Evolutionary conservation across 257 asterid genomes (phyloP), one percentile per base, ranked within the genome.

Genomic region (Fraxinus americana): DNA sequence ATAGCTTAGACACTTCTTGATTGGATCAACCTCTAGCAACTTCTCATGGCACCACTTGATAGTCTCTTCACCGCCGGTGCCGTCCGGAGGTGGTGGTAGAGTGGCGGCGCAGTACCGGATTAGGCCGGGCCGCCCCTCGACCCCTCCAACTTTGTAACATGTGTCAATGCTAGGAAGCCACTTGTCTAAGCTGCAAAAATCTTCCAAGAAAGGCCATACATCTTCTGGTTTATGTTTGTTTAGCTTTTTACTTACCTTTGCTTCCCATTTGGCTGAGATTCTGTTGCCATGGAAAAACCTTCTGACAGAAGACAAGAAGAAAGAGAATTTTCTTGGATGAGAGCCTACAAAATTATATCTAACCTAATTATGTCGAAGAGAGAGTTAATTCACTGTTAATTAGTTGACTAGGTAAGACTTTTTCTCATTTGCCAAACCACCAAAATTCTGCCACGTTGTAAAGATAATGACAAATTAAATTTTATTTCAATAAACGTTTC

Each of bases 161-260:
- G 93, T 82, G 77, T 93, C 90, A 61, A 91, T 81, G 85, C 70
- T 72, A 0, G 97, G 98, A 16, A 90, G 88, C 89, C 88, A 88
- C 75, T 88, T 86, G 87, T 90, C 78, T 25, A 86, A 5, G 88
- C 68, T 78, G 87, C 82, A 91, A 79, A 93, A 93, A 71, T 91
- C 98, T 67, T 85, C 88, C 36, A 93, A 78, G 75, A 90, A 82
- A 17, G 91, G 80, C 97, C 96, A 93, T 78, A 86, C 96, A 67
- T 81, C 78, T 7, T 84, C 82, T 30, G 85, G 78, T 39, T 82
- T 87, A 71, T 83, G 3, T 43, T 77, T 79, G 43, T 72, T 74
- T 2, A 91, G 89, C 23, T 83, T 85, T 16, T 85, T 87, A 0
- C 78, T 82, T 35, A 83, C 79, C 81, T 85, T 90, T 82, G 96